Conservation (phyloP, 129 eudicot genomes). For the Cynara cardunculus region DNA sequence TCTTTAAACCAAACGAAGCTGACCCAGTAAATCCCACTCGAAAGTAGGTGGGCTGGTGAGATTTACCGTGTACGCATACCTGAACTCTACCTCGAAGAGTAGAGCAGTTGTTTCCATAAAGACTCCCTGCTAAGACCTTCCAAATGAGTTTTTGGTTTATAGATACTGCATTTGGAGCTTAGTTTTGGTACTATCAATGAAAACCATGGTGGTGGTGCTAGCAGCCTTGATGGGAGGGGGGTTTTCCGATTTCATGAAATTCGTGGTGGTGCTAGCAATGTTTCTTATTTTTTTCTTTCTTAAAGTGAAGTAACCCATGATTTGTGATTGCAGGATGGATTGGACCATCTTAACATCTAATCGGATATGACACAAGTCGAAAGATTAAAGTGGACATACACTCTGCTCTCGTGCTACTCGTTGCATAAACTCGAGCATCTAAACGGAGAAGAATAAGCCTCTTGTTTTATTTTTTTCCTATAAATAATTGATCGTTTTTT, state of each 20-base stretch:
- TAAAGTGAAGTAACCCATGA: not conserved
- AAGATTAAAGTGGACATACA: conserved; percentile 31
- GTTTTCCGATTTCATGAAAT: no score
- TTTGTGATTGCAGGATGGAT: conserved; percentile 49
- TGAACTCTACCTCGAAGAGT: no score
- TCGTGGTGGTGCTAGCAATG: no score
- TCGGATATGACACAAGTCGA: conserved; percentile 21
- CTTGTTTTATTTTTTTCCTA: not conserved
- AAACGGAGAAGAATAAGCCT: conserved; percentile 9
- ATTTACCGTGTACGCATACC: not conserved
- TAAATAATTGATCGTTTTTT: conserved; percentile 2
- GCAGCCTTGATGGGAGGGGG: no score
- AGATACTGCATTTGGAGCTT: no score
- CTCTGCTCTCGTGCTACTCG: conserved; percentile 18
- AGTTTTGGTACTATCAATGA: no score
- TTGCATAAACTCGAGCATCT: conserved; percentile 7
- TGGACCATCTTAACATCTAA: conserved; percentile 47
- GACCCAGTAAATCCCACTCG: not conserved
- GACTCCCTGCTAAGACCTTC: no score
- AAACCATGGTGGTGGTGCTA: no score
- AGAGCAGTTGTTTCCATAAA: no score
- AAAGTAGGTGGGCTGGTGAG: no score
- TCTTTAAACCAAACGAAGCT: not conserved
- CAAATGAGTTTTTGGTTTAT: no score
- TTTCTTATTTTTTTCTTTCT: no score